Evolutionary conservation across 306 rosid species (phyloP).

Genomic region (Cicer arietinum): DNA sequence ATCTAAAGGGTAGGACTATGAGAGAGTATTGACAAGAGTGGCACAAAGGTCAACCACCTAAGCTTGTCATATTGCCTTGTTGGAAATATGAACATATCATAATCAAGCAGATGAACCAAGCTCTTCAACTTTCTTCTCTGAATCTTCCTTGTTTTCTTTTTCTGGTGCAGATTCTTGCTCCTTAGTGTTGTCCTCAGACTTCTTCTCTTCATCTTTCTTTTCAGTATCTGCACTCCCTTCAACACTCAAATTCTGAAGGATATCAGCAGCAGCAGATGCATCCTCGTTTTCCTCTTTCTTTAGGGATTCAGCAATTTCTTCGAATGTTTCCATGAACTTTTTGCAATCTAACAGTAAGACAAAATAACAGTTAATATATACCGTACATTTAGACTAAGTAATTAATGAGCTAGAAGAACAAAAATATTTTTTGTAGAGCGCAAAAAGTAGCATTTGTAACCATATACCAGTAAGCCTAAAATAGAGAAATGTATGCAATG

Average conservation of each 20-base stretch:
- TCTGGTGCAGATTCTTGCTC: conserved; percentile 46
- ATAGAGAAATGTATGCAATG: background rate
- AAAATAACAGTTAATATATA: conserved; percentile 18
- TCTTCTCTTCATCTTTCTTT: conserved; percentile 36
- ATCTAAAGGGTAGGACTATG: conserved; percentile 40
- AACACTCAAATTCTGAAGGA: conserved; percentile 73
- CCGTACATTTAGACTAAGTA: background rate
- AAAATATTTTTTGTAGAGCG: background rate
- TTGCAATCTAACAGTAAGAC: conserved; percentile 61
- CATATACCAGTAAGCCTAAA: background rate
- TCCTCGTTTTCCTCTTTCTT: conserved; percentile 65
- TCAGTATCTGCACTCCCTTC: conserved; percentile 51
- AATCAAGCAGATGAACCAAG: conserved; percentile 57
- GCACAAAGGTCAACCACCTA: conserved; percentile 43
- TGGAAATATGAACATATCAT: conserved; percentile 30
- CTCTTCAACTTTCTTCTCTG: conserved; percentile 61
- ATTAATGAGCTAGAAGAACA: background rate
- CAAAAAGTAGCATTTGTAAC: background rate
- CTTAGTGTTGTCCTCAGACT: conserved; percentile 51
- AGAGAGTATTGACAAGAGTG: conserved; percentile 34
- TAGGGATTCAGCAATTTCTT: conserved; percentile 81
- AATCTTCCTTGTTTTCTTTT: conserved; percentile 45
- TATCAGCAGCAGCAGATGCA: conserved; percentile 71
- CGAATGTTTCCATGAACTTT: conserved; percentile 78
- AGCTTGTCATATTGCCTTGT: conserved; percentile 49